Evolutionary conservation across 257 asterid genomes (phyloP).

Genomic region (Rehmannia glutinosa): DNA sequence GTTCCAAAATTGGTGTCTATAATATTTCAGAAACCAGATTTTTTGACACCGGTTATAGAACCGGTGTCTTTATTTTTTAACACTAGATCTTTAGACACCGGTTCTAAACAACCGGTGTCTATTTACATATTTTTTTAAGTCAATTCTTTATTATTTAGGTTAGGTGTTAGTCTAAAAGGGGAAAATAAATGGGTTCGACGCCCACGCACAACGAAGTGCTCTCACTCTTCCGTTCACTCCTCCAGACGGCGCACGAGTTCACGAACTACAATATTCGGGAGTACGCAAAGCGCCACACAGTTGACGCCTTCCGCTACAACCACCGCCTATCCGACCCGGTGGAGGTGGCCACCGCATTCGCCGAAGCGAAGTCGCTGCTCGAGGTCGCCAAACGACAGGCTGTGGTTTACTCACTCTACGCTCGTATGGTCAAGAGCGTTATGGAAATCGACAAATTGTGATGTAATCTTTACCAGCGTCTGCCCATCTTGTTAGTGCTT

Average conservation of each 20-base stretch:
- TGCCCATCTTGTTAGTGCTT: neutral
- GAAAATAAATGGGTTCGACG: slow-evolving; percentile 16
- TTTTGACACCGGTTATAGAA: too few species aligned
- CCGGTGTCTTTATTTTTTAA: too few species aligned
- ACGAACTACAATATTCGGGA: slow-evolving; percentile 69
- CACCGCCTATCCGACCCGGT: slow-evolving; percentile 36
- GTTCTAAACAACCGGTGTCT: too few species aligned
- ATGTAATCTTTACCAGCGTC: too few species aligned
- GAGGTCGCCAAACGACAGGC: slow-evolving; percentile 66
- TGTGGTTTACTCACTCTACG: slow-evolving; percentile 54
- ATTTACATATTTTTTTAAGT: too few species aligned
- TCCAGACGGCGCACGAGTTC: slow-evolving; percentile 54
- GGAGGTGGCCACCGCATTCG: slow-evolving; percentile 39
- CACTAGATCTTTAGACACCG: too few species aligned
- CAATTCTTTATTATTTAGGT: too few species aligned
- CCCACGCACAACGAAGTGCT: slow-evolving; percentile 54
- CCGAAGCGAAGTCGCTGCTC: slow-evolving; percentile 66
- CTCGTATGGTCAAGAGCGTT: slow-evolving; percentile 51
- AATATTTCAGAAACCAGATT: too few species aligned
- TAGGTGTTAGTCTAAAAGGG: too few species aligned
- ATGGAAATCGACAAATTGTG: slow-evolving; percentile 53
- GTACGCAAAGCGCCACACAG: slow-evolving; percentile 61
- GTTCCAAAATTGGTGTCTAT: too few species aligned
- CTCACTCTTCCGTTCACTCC: slow-evolving; percentile 54
- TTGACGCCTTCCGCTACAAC: slow-evolving; percentile 64